phyloP scores from a whole-genome alignment of 169 alveolate genomes.

The Cryptosporidium viatorum region DNA sequence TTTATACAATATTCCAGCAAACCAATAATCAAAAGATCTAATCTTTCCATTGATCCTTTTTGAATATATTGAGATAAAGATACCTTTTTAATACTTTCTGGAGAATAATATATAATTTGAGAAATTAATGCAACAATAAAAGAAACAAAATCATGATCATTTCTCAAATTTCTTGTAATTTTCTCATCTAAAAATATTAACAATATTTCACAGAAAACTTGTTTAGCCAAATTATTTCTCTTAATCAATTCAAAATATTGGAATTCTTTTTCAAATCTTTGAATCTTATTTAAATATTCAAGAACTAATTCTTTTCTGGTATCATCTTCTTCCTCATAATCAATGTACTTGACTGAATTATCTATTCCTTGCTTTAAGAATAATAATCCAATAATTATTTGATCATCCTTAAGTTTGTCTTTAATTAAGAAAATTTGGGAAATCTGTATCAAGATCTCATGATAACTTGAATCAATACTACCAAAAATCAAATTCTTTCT shows the following conservation, averaged over 20 bases:
- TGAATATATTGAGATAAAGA: not conserved
- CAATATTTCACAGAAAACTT: not conserved
- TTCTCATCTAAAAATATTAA: not conserved
- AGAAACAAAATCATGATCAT: slow-evolving; percentile 10
- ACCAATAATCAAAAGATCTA: not conserved
- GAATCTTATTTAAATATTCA: not conserved
- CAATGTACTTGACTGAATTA: not conserved
- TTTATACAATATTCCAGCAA: not conserved
- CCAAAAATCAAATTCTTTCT: not conserved
- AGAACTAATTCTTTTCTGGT: not conserved
- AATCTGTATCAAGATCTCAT: slow-evolving; percentile 16
- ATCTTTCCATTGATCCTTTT: not conserved
- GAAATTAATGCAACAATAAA: not conserved
- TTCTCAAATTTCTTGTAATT: not conserved
- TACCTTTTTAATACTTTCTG: slow-evolving; percentile 1
- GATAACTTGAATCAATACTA: not conserved
- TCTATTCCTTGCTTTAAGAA: slow-evolving; percentile 40
- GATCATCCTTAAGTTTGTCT: not conserved
- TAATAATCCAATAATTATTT: not conserved
- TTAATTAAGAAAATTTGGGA: not conserved
- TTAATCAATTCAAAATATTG: not conserved
- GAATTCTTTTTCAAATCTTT: slow-evolving; percentile 4
- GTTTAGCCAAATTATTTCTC: not conserved
- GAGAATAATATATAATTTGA: not conserved
- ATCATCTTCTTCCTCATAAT: not conserved